Conservation (phyloP, 345 rosid genomes). For the Mangifera indica region DNA sequence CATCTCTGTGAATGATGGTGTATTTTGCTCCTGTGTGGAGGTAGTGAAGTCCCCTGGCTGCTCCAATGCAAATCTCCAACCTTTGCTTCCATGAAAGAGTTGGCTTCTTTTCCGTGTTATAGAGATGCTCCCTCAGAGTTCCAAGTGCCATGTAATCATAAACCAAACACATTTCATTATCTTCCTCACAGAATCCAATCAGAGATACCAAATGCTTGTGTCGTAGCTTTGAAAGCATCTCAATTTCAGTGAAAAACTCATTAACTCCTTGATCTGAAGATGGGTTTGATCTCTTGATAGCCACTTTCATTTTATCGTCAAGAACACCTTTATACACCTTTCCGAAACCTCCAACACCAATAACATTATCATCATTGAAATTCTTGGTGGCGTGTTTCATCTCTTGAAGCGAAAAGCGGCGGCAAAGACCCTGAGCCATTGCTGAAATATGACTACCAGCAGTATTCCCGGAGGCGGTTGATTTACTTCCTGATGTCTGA, state of each 20-base stretch:
- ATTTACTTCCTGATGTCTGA: conserved; percentile 46
- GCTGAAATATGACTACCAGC: conserved; percentile 48
- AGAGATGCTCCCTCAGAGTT: conserved; percentile 57
- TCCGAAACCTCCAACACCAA: background rate
- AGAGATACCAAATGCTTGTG: background rate
- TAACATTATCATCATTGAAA: background rate
- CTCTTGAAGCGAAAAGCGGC: conserved; percentile 49
- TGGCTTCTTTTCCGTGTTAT: conserved; percentile 48
- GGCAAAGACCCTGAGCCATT: conserved; percentile 61
- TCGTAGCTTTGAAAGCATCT: background rate
- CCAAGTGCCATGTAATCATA: background rate
- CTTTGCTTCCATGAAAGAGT: conserved; percentile 69
- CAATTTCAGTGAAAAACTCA: background rate
- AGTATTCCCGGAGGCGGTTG: conserved; percentile 46
- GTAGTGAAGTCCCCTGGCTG: conserved; percentile 84
- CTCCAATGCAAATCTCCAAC: conserved; percentile 70
- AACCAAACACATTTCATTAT: background rate
- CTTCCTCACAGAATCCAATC: background rate
- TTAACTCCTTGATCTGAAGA: background rate
- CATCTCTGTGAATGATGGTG: conserved; percentile 90
- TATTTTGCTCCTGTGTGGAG: conserved; percentile 91
- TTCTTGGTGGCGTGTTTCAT: background rate
- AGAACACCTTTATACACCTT: background rate
- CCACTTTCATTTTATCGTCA: background rate
- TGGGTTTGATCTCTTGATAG: background rate